These are phyloP conservation scores for Xylaria nigripes DNA, from an alignment of 495 filamentous ascomycete species.

Conservation along the genomic window DNA sequence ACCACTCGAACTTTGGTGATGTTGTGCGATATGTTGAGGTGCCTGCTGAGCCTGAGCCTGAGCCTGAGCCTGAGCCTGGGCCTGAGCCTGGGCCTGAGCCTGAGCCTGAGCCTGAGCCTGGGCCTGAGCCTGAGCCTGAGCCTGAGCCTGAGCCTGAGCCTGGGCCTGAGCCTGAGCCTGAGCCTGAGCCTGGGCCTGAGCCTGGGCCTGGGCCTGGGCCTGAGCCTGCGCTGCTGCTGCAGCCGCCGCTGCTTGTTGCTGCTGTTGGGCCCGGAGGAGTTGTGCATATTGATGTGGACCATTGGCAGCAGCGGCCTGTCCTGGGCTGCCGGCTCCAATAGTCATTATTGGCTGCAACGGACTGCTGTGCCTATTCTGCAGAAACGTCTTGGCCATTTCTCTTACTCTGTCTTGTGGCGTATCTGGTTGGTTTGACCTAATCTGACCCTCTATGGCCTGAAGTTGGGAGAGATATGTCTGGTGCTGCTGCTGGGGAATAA, in stretches of 20 bases:
- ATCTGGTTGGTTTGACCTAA: constrained; percentile 22
- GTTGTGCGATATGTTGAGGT: constrained; percentile 20
- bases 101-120: background rate
- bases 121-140: background rate
- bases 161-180: constrained; percentile 12
- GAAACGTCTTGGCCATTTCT: constrained; percentile 20
- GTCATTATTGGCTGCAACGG: constrained; percentile 56
- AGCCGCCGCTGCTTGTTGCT: constrained; percentile 27
- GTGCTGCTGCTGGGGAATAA: constrained; percentile 23
- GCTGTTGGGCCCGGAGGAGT: constrained; percentile 63
- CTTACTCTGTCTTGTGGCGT: constrained; percentile 32
- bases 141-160: background rate
- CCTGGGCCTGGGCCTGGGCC: constrained; percentile 10
- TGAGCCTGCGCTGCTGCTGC: constrained; percentile 10
- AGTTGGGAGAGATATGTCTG: constrained; percentile 36
- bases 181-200: background rate
- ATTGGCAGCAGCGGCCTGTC: constrained; percentile 26
- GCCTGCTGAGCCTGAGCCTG: constrained; percentile 14
- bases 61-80: constrained; percentile 13
- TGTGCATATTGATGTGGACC: constrained; percentile 64
- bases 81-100: constrained; percentile 13
- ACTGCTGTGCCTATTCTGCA: constrained; percentile 20
- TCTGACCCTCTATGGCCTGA: constrained; percentile 32
- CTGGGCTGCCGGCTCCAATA: constrained; percentile 49
- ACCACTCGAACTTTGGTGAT: constrained; percentile 38